These are phyloP conservation scores for Pulveroboletus sp. DNA, from an alignment of 768 basidiomycete genomes.

Conservation along the genomic window DNA sequence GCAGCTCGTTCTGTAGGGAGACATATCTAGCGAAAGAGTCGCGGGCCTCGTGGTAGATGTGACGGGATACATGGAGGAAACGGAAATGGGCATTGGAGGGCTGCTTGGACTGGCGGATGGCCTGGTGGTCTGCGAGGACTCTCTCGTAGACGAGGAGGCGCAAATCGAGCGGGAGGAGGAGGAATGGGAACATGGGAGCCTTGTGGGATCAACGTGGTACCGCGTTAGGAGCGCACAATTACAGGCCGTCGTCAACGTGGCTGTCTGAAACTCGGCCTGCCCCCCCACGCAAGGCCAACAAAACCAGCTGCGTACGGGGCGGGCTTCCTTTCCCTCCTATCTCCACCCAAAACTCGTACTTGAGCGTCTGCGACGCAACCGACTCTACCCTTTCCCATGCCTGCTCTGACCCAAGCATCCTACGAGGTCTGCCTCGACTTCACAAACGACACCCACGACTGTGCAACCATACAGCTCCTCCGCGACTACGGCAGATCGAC, in stretches of 20 bases:
- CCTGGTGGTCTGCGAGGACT: conserved; percentile 26
- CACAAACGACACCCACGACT: conserved; percentile 64
- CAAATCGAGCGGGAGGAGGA: conserved; percentile 32
- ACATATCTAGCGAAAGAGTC: conserved; percentile 30
- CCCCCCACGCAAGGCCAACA: conserved; percentile 32
- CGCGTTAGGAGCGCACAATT: conserved; percentile 31
- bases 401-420: conserved; percentile 46
- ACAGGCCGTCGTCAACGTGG: conserved; percentile 22
- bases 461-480: conserved; percentile 59
- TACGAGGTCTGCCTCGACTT: conserved; percentile 69
- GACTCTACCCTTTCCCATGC: conserved; percentile 41
- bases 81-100: conserved; percentile 35
- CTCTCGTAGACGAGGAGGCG: conserved; percentile 34
- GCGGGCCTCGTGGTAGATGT: conserved; percentile 31
- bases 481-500: conserved; percentile 59
- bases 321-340: conserved; percentile 19
- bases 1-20: conserved; percentile 37
- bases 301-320: conserved; percentile 29
- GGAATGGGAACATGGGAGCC: conserved; percentile 18
- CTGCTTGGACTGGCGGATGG: conserved; percentile 2
- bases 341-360: conserved; percentile 12
- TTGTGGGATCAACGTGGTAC: conserved; percentile 30
- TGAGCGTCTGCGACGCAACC: conserved; percentile 33
- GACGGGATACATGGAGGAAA: conserved; percentile 32
- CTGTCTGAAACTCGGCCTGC: conserved; percentile 27